A percentile compares a stretch with the other conserved stretches of the same genome.
Conservation (phyloP, 805 yeast species). For the Pichia scutulata region DNA sequence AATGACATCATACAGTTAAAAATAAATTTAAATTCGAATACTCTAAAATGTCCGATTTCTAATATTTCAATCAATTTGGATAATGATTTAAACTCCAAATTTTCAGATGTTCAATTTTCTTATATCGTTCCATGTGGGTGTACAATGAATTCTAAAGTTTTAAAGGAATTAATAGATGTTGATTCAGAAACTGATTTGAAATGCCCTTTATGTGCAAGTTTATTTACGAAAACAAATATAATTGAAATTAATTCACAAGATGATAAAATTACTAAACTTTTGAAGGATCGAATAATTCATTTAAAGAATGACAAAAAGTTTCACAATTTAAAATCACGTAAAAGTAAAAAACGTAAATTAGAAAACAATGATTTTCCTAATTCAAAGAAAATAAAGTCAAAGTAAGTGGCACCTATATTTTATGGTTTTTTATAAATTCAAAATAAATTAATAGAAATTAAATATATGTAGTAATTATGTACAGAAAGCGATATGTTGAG, state of each 20-base stretch:
- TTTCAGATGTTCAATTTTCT: slow-evolving; percentile 26
- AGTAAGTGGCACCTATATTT: not conserved
- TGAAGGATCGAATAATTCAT: slow-evolving; percentile 10
- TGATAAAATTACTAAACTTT: slow-evolving; percentile 7
- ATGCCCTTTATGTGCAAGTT: slow-evolving; percentile 37
- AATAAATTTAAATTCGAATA: slow-evolving; percentile 12
- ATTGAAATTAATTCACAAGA: slow-evolving; percentile 26
- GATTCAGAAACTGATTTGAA: not conserved
- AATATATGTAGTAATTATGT: not conserved
- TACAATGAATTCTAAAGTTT: slow-evolving; percentile 29
- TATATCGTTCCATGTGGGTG: slow-evolving; percentile 43
- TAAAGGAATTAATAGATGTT: slow-evolving; percentile 18
- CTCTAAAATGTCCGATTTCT: slow-evolving; percentile 34
- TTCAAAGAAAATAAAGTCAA: slow-evolving; percentile 8
- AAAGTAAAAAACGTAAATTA: slow-evolving; percentile 14
- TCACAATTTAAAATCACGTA: slow-evolving; percentile 29
- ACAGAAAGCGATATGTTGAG: not conserved
- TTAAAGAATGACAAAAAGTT: slow-evolving; percentile 12
- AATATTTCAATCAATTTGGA: slow-evolving; percentile 29
- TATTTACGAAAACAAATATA: slow-evolving; percentile 19
- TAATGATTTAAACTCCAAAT: slow-evolving; percentile 16
- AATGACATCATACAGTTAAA: slow-evolving; percentile 29
- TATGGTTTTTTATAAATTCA: not conserved
- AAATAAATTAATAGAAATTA: not conserved
- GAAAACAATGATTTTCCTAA: not conserved